Conservation (phyloP, 2,329 filamentous ascomycete species). For the Hypocrella siamensis region DNA sequence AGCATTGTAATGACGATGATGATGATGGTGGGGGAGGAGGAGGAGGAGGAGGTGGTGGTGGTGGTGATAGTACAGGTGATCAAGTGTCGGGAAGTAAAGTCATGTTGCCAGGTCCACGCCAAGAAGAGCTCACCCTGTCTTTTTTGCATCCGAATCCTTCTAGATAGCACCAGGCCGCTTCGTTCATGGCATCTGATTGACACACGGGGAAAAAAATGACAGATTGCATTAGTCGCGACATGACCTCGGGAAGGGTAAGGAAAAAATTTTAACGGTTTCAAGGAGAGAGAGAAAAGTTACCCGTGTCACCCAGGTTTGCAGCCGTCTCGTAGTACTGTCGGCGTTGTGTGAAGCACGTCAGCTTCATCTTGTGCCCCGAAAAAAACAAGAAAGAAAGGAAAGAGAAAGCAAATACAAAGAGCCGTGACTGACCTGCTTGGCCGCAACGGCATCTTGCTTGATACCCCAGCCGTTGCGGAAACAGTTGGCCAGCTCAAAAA, state of each 20-base stretch:
- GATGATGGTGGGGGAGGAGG: background rate
- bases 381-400: too few species aligned
- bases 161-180: slow-evolving; percentile 87
- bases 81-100: too few species aligned
- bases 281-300: slow-evolving; percentile 24
- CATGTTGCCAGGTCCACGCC: too few species aligned
- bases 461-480: slow-evolving; percentile 95
- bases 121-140: slow-evolving; percentile 94
- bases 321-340: slow-evolving; percentile 89
- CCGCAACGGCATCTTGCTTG: slow-evolving; percentile 69
- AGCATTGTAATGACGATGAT: too few species aligned
- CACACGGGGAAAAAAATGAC: background rate
- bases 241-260: too few species aligned
- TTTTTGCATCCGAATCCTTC: slow-evolving; percentile 97
- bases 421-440: slow-evolving; percentile 50
- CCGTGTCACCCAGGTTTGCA: slow-evolving; percentile 84
- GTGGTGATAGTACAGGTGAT: too few species aligned
- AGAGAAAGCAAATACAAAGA: too few species aligned
- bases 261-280: too few species aligned
- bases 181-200: slow-evolving; percentile 77
- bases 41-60: too few species aligned
- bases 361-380: background rate
- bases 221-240: too few species aligned
- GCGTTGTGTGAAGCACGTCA: slow-evolving; percentile 12
- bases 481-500: slow-evolving; percentile 85